These are phyloP conservation scores for Tricholoma flavovirens DNA, from an alignment of 768 basidiomycete genomes.

Conservation along the genomic window DNA sequence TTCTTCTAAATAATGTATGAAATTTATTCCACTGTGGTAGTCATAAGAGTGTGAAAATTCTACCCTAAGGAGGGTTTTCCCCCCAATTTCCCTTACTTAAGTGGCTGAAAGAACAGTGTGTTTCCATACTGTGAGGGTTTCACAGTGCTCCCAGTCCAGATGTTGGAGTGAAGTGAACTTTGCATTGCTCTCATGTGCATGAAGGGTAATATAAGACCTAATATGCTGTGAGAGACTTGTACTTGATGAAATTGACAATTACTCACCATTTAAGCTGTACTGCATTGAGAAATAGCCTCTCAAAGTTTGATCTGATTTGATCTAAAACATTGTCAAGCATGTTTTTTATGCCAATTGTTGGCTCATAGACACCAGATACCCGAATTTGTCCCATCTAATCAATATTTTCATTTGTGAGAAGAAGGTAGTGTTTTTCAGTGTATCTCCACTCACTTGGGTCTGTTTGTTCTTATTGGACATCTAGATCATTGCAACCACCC, in stretches of 20 bases:
- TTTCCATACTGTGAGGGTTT: too few relatives aligned
- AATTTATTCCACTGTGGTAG: too few relatives aligned
- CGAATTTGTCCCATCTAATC: not conserved
- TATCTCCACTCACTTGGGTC: not conserved
- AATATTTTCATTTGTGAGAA: not conserved
- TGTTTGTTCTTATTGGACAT: not conserved
- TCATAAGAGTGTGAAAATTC: too few relatives aligned
- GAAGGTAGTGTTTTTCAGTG: not conserved
- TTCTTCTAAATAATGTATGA: too few relatives aligned
- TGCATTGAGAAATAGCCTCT: not conserved
- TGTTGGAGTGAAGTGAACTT: not conserved
- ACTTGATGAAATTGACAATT: too few relatives aligned
- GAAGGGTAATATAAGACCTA: not conserved
- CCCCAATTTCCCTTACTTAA: too few relatives aligned
- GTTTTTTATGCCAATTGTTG: not conserved
- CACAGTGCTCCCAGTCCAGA: too few relatives aligned
- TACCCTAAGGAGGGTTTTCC: too few relatives aligned
- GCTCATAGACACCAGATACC: not conserved
- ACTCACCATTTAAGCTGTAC: not conserved
- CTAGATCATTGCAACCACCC: not conserved
- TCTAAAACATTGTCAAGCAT: not conserved
- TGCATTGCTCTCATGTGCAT: not conserved
- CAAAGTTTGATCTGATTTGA: not conserved
- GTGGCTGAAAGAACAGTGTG: too few relatives aligned
- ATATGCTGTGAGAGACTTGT: not conserved